Evolutionary conservation across 208 protist species (phyloP).

Genomic region (Strigomonas culicis): DNA sequence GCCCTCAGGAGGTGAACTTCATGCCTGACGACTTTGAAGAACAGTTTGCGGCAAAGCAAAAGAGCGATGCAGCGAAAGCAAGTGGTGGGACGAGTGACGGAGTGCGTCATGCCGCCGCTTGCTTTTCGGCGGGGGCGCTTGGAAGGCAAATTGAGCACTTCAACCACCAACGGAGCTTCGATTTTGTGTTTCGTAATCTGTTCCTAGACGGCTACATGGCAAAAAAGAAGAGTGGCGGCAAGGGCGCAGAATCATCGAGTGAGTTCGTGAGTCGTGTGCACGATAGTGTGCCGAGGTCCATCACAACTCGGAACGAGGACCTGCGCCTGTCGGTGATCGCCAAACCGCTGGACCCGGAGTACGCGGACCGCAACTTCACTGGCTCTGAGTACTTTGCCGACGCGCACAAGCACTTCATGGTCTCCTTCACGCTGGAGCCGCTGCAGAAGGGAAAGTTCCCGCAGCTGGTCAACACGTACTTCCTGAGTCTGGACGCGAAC

Average conservation of each 20-base stretch:
- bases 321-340: constrained; percentile 43
- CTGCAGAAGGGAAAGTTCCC: constrained; percentile 10
- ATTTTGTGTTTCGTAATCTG: not conserved
- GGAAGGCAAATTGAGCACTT: not conserved
- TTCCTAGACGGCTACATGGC: not conserved
- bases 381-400: constrained; percentile 43
- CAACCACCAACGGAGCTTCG: too few relatives aligned
- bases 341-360: constrained; percentile 45
- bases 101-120: not conserved
- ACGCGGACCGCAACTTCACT: constrained; percentile 23
- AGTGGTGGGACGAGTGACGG: not conserved
- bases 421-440: constrained; percentile 34
- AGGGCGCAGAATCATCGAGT: constrained; percentile 18
- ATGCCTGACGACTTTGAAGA: constrained; percentile 54
- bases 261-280: constrained; percentile 21
- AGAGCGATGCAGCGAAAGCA: not conserved
- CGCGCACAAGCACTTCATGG: constrained; percentile 56
- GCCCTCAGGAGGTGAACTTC: constrained; percentile 36
- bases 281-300: constrained; percentile 19
- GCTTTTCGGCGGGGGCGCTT: constrained; percentile 1
- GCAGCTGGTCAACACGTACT: constrained; percentile 1
- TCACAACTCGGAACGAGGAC: constrained; percentile 46
- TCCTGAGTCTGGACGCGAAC: constrained; percentile 13
- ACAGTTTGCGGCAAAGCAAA: not conserved
- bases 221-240: not conserved